Evolutionary conservation across 2,329 filamentous ascomycete genomes (phyloP).

Genomic region (Colletotrichum sp.): DNA sequence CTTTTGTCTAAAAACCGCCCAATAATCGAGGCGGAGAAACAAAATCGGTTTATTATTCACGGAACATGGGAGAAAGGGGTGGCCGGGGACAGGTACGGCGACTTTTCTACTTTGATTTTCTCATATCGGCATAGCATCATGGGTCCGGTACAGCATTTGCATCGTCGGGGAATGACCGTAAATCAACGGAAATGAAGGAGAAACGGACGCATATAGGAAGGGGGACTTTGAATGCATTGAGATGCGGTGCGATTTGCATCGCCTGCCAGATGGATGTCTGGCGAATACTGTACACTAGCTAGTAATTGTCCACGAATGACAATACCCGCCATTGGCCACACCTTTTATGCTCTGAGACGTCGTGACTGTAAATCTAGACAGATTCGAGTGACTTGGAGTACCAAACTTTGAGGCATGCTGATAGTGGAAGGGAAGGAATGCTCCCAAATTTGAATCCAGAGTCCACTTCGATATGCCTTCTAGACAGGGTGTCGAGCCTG

Average conservation of each 20-base stretch:
- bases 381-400: not conserved
- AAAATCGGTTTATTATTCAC: not conserved
- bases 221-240: not conserved
- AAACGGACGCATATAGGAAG: not conserved
- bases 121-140: conserved; percentile 14
- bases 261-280: not conserved
- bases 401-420: not conserved
- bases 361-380: not conserved
- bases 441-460: not conserved
- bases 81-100: not conserved
- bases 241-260: not conserved
- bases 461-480: not conserved
- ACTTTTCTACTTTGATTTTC: not conserved
- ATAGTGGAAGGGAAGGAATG: not conserved
- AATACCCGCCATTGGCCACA: not conserved
- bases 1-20: not conserved
- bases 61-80: not conserved
- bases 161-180: not conserved
- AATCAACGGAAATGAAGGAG: not conserved
- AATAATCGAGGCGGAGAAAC: not conserved
- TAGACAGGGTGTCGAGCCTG: not conserved
- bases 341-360: not conserved
- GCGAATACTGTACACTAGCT: conserved; percentile 1
- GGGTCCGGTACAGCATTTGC: conserved; percentile 8
- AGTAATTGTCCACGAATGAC: not conserved